Evolutionary conservation across 2,329 filamentous ascomycete species (phyloP), one percentile per base, ranked within the genome.

Genomic region (Fusarium albosuccineum): DNA sequence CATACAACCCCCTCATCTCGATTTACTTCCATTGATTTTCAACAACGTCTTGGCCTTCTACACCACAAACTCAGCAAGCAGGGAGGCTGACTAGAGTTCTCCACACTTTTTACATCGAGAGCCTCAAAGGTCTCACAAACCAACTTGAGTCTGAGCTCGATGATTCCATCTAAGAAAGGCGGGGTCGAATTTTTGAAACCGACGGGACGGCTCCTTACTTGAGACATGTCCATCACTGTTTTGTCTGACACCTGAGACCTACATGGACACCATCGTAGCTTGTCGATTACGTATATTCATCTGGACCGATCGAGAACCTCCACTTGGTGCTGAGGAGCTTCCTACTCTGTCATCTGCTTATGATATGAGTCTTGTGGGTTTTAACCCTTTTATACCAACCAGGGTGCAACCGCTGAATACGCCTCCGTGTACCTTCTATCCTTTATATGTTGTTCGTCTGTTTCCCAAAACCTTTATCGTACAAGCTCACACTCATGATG

Each of bases 401-500:
- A 41, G 17, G 42, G 33, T 46, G 42, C 45, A 34, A 34, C 40
- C 33, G n/a, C 33, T 37, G 41, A 13, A 45, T 62, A 68, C 46
- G 62, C 62, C 65, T 51, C 40, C 37, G 17, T 48, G 48, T 50
- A 39, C 61, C 46, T 48, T 68, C 66, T 70, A 70, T 67, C 52
- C 45, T 62, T 40, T 62, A 64, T 58, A 50, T 53, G 46, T 42
- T 29, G 45, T 51, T 10, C 37, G 22, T 52, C 55, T 62, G 53
- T 55, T 44, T 39, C 9, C 41, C 26, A 55, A 48, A 26, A 30
- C 27, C 17, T 48, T 34, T 26, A 58, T 69, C 57, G 30, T 58
- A 55, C 49, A 64, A 44, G 34, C 10, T 27, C 40, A 54, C 9
- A 52, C 39, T 30, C 50, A 57, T 27, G 44, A 44, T 49, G 40